These are phyloP conservation scores for Citrus unshiu DNA, from an alignment of 345 rosid genomes.

Conservation along the genomic window DNA sequence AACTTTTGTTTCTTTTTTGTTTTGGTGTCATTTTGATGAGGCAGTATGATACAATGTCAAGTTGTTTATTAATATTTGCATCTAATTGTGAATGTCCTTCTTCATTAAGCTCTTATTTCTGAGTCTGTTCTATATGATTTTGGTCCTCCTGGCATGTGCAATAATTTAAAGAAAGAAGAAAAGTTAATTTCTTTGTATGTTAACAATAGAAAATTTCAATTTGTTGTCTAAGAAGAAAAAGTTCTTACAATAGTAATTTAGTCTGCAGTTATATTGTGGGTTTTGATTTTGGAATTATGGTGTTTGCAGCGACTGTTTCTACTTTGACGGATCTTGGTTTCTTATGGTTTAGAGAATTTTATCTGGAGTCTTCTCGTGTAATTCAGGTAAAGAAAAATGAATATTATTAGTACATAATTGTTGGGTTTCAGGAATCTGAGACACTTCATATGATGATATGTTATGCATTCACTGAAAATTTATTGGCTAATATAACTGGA, in stretches of 20 bases:
- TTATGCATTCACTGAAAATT: background rate
- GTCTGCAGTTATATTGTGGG: background rate
- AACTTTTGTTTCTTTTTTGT: background rate
- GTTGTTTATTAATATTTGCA: background rate
- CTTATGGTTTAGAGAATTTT: conserved; percentile 98
- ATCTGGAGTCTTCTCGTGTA: conserved; percentile 98
- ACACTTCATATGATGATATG: background rate
- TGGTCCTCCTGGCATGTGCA: background rate
- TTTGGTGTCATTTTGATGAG: background rate
- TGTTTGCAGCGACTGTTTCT: conserved; percentile 73
- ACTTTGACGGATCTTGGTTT: conserved; percentile 94
- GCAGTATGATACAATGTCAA: background rate
- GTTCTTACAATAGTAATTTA: background rate
- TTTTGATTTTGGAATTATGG: background rate
- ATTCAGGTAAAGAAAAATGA: conserved; percentile 65
- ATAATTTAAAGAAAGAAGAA: background rate
- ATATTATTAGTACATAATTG: background rate
- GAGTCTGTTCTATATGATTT: background rate
- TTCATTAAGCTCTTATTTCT: background rate
- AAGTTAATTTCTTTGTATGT: background rate
- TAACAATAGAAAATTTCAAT: background rate
- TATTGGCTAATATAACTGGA: background rate
- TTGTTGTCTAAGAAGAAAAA: background rate
- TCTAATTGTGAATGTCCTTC: background rate
- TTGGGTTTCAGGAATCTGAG: background rate